These are phyloP conservation scores for Hordeum pubiflorum DNA, from an alignment of 202 grass and related monocot species.

Conservation along the genomic window DNA sequence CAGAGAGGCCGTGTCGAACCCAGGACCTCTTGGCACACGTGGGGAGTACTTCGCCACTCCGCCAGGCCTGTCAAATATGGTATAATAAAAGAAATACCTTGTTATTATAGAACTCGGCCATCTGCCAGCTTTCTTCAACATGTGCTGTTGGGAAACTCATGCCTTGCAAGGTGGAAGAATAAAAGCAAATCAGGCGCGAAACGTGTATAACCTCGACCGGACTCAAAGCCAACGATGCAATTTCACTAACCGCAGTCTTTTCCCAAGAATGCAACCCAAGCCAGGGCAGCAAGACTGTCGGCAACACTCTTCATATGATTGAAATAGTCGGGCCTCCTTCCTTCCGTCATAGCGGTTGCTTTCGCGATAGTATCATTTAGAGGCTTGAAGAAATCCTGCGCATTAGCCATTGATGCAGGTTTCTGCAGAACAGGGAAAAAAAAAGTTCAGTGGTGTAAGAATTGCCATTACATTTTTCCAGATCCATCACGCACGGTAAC, in stretches of 20 bases:
- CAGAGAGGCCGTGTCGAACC: neutral
- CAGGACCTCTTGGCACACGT: neutral
- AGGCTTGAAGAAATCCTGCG: constrained; percentile 69
- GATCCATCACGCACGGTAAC: constrained; percentile 4
- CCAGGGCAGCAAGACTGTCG: constrained; percentile 82
- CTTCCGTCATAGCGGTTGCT: constrained; percentile 72
- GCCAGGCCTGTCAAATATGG: neutral
- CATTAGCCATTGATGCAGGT: constrained; percentile 53
- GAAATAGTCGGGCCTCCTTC: constrained; percentile 83
- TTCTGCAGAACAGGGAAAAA: constrained; percentile 41
- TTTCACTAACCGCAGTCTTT: constrained; percentile 77
- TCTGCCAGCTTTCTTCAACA: constrained; percentile 98
- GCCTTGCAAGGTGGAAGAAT: constrained; percentile 32
- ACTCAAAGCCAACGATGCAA: neutral
- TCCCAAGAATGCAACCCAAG: constrained; percentile 85
- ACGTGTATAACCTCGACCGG: neutral
- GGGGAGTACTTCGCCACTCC: neutral
- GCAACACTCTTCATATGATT: constrained; percentile 85
- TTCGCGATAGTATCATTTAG: constrained; percentile 60
- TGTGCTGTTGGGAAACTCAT: constrained; percentile 95
- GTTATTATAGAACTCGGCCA: constrained; percentile 99
- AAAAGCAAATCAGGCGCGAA: constrained; percentile 23
- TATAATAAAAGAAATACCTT: constrained; percentile 53
- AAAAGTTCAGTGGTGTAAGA: neutral
- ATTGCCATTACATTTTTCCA: neutral